Evolutionary conservation across 257 asterid genomes (phyloP).

Genomic region (Gentiana straminea): DNA sequence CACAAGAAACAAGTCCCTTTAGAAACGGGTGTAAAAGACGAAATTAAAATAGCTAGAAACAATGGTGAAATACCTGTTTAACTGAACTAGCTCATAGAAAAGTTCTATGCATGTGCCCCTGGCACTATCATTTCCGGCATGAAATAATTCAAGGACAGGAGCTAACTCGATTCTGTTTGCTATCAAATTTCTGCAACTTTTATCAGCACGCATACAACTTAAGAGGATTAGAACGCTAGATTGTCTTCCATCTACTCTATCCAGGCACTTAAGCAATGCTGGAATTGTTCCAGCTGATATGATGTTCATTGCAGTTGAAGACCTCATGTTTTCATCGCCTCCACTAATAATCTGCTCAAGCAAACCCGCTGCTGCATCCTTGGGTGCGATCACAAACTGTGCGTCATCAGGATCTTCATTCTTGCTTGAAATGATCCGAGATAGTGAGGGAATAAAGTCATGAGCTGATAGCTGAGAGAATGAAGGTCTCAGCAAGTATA

Average conservation of each 20-base stretch:
- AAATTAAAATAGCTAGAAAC: not conserved
- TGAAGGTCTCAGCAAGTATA: slow-evolving; percentile 52
- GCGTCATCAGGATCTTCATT: slow-evolving; percentile 30
- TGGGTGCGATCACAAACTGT: slow-evolving; percentile 43
- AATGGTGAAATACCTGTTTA: slow-evolving; percentile 37
- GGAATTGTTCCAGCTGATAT: slow-evolving; percentile 45
- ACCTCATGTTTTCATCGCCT: slow-evolving; percentile 49
- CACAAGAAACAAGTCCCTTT: not conserved
- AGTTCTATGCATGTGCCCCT: slow-evolving; percentile 58
- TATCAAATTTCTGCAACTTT: slow-evolving; percentile 37
- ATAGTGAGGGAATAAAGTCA: slow-evolving; percentile 32
- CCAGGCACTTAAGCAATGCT: slow-evolving; percentile 49
- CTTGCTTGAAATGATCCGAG: slow-evolving; percentile 35
- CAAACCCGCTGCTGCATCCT: slow-evolving; percentile 62
- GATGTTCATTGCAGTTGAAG: slow-evolving; percentile 24
- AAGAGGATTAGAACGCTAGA: slow-evolving; percentile 40
- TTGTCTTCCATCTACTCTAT: slow-evolving; percentile 38
- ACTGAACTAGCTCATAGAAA: slow-evolving; percentile 56
- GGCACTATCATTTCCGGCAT: slow-evolving; percentile 51
- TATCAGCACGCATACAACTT: slow-evolving; percentile 50
- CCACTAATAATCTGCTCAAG: slow-evolving; percentile 53
- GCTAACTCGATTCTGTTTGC: slow-evolving; percentile 53
- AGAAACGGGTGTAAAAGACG: not conserved
- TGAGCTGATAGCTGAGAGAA: slow-evolving; percentile 49
- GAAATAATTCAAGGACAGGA: slow-evolving; percentile 60